A percentile compares a stretch with the other conserved stretches of the same genome.
These are phyloP conservation scores for Draba incana DNA, from an alignment of 345 rosid species.

Conservation along the genomic window DNA sequence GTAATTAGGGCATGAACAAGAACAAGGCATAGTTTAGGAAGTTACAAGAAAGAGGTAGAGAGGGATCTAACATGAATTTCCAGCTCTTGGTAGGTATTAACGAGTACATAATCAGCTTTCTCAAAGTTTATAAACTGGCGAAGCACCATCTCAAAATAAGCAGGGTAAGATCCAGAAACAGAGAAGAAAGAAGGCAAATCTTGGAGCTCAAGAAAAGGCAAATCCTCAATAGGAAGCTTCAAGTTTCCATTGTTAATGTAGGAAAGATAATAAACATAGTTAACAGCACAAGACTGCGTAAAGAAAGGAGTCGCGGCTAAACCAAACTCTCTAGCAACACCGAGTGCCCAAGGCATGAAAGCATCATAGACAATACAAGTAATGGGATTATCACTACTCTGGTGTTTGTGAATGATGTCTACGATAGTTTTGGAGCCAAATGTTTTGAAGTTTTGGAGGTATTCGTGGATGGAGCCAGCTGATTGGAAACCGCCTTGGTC, in stretches of 20 bases:
- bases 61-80: slow-evolving; percentile 49
- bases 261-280: slow-evolving; percentile 52
- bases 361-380: slow-evolving; percentile 57
- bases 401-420: slow-evolving; percentile 49
- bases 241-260: slow-evolving; percentile 40
- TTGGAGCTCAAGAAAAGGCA: slow-evolving; percentile 54
- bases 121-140: slow-evolving; percentile 48
- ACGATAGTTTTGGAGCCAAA: slow-evolving; percentile 55
- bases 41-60: neutral
- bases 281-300: slow-evolving; percentile 57
- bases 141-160: slow-evolving; percentile 47
- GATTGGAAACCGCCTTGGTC: slow-evolving; percentile 27
- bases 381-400: slow-evolving; percentile 36
- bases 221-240: slow-evolving; percentile 45
- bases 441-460: slow-evolving; percentile 43
- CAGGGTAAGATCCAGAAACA: slow-evolving; percentile 47
- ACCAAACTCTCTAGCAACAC: slow-evolving; percentile 49
- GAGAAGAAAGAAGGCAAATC: slow-evolving; percentile 60
- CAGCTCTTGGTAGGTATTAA: slow-evolving; percentile 48
- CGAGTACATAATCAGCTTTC: slow-evolving; percentile 49
- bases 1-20: slow-evolving; percentile 5
- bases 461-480: slow-evolving; percentile 30
- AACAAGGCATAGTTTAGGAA: neutral
- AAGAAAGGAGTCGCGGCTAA: slow-evolving; percentile 54
- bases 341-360: slow-evolving; percentile 58